Evolutionary conservation across 495 filamentous ascomycete species (phyloP).

Genomic region (Astrothelium subdiscretum): DNA sequence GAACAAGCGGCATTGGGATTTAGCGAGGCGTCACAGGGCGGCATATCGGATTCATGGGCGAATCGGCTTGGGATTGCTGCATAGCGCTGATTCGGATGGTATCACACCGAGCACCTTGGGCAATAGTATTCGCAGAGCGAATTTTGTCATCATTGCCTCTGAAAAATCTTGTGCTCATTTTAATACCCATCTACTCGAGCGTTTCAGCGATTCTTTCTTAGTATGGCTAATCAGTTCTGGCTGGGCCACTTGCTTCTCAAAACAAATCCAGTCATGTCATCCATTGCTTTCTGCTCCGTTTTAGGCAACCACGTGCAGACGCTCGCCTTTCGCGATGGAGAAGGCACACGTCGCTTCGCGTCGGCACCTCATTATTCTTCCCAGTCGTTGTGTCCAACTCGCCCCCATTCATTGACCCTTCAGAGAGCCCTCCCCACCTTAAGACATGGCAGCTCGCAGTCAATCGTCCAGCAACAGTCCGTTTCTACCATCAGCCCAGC

Average conservation of each 20-base stretch:
- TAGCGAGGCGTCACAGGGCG: neutral
- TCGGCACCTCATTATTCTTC: neutral
- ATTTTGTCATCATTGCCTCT: neutral
- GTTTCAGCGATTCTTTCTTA: neutral
- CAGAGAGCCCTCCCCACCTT: neutral
- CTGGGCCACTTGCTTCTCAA: neutral
- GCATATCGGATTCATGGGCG: neutral
- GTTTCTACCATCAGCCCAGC: neutral
- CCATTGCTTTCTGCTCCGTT: neutral
- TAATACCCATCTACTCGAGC: neutral
- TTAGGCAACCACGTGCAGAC: neutral
- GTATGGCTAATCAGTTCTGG: neutral
- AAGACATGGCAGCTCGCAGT: neutral
- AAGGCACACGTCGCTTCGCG: neutral
- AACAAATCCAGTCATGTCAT: neutral
- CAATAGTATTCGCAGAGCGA: neutral
- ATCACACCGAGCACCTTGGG: neutral
- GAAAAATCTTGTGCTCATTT: neutral
- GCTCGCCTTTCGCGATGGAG: neutral
- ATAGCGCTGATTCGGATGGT: neutral
- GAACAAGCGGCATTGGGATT: neutral
- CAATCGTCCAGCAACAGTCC: neutral
- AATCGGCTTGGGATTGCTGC: neutral
- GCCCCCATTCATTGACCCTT: neutral
- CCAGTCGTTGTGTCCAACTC: neutral